Evolutionary conservation across 2,329 filamentous ascomycete genomes (phyloP).

Genomic region (Amylocarpus encephaloides): DNA sequence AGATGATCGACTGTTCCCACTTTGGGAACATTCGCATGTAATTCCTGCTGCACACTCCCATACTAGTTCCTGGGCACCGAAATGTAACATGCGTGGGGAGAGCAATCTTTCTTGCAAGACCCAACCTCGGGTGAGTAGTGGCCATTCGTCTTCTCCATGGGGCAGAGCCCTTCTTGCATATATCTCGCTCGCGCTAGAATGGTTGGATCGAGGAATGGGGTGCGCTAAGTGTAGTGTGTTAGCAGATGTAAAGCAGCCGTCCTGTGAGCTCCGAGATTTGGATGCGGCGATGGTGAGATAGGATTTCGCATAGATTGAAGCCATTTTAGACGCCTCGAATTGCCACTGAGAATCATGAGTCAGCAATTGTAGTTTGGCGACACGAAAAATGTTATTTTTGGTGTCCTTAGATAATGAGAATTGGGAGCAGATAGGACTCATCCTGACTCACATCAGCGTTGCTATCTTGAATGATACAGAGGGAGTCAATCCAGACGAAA

Average conservation of each 20-base stretch:
- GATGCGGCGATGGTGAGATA: slow-evolving; percentile 6
- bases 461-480: slow-evolving; percentile 16
- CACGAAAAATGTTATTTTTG: too few species aligned
- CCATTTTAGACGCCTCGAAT: slow-evolving; percentile 6
- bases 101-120: slow-evolving; percentile 5
- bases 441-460: slow-evolving; percentile 2
- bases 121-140: slow-evolving; percentile 3
- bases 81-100: neutral
- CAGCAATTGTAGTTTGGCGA: too few species aligned
- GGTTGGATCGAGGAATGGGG: neutral
- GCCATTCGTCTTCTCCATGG: neutral
- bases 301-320: slow-evolving; percentile 4
- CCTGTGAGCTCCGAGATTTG: neutral
- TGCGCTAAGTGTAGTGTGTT: neutral
- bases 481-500: slow-evolving; percentile 15
- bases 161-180: neutral
- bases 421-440: too few species aligned
- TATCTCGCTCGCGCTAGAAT: neutral
- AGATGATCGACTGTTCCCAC: neutral
- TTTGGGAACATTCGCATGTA: neutral
- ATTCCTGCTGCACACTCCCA: neutral
- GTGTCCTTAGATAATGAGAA: too few species aligned
- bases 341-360: neutral
- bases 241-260: neutral
- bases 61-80: neutral